These are phyloP conservation scores for Afroboletus lepidellus DNA, from an alignment of 1,284 basidiomycete genomes.

Conservation along the genomic window DNA sequence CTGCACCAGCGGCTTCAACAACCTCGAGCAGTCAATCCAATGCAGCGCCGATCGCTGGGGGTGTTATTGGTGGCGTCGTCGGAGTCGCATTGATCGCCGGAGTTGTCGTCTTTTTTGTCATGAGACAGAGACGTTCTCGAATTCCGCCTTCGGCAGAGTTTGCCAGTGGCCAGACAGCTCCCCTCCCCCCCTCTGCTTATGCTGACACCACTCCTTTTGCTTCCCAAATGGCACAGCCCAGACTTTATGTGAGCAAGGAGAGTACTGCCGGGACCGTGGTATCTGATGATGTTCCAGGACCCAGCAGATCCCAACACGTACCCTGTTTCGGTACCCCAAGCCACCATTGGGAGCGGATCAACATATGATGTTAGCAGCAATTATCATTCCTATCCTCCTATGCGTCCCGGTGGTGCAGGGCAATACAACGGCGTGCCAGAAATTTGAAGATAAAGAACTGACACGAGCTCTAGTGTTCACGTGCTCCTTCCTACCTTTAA, in stretches of 20 bases:
- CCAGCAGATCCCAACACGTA: slow-evolving; percentile 36
- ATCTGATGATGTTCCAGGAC: slow-evolving; percentile 21
- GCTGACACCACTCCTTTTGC: slow-evolving; percentile 8
- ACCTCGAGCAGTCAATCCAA: slow-evolving; percentile 4
- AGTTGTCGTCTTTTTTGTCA: slow-evolving; percentile 25
- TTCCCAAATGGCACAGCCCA: slow-evolving; percentile 27
- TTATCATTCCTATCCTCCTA: slow-evolving; percentile 11
- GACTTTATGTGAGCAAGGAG: slow-evolving; percentile 28
- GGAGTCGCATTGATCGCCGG: slow-evolving; percentile 31
- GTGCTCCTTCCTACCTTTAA: too few relatives aligned
- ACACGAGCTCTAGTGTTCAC: background rate
- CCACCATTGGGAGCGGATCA: slow-evolving; percentile 14
- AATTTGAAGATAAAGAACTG: slow-evolving; percentile 15
- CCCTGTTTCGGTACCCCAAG: slow-evolving; percentile 22
- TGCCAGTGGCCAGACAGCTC: background rate
- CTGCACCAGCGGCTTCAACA: background rate
- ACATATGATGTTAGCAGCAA: slow-evolving; percentile 4
- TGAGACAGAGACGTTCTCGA: slow-evolving; percentile 29
- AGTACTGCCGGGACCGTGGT: background rate
- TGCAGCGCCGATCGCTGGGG: slow-evolving; percentile 32
- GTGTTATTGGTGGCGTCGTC: slow-evolving; percentile 42
- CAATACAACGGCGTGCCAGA: slow-evolving; percentile 32
- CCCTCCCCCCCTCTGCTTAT: slow-evolving; percentile 3
- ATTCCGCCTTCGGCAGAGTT: slow-evolving; percentile 14
- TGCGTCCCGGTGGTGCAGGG: slow-evolving; percentile 12